A percentile compares a stretch with the other conserved stretches of the same genome.
Evolutionary conservation across 2,329 filamentous ascomycete genomes (phyloP).

Genomic region (Pseudogymnoascus sp.): DNA sequence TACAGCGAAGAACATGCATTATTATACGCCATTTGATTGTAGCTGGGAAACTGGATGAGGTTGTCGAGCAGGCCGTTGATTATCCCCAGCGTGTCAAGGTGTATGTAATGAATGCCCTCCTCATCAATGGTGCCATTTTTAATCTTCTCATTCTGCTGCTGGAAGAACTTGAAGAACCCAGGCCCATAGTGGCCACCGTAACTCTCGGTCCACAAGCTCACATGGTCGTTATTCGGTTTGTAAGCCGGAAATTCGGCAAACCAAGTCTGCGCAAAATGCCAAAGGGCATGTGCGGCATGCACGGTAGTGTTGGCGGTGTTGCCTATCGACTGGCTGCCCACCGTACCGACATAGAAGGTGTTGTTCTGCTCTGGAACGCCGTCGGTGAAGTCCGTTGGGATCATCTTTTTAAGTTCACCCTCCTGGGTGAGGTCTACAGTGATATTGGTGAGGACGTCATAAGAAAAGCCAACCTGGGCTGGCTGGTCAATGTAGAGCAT

Average conservation of each 20-base stretch:
- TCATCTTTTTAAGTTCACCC: constrained; percentile 19
- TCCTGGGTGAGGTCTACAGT: constrained; percentile 40
- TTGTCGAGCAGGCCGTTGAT: constrained; percentile 60
- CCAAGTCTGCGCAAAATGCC: constrained; percentile 48
- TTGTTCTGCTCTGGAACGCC: constrained; percentile 38
- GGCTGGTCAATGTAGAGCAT: constrained; percentile 48
- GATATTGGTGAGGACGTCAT: constrained; percentile 54
- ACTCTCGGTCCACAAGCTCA: constrained; percentile 56
- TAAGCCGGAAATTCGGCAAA: constrained; percentile 46
- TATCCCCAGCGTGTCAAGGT: constrained; percentile 54
- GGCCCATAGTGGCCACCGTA: constrained; percentile 61
- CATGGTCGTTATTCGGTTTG: constrained; percentile 42
- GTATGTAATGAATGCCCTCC: constrained; percentile 45
- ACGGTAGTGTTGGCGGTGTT: constrained; percentile 34
- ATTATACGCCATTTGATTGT: constrained; percentile 21
- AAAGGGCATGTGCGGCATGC: constrained; percentile 42
- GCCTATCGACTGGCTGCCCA: constrained; percentile 36
- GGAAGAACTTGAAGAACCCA: constrained; percentile 44
- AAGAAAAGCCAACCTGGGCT: constrained; percentile 60
- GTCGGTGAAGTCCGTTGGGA: constrained; percentile 29
- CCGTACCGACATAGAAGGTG: constrained; percentile 46
- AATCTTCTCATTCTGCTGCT: constrained; percentile 51
- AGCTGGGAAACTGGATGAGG: constrained; percentile 38
- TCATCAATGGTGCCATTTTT: constrained; percentile 37
- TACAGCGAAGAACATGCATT: constrained; percentile 37